Evolutionary conservation across 2,329 filamentous ascomycete genomes (phyloP).

Genomic region (Colletotrichum truncatum): DNA sequence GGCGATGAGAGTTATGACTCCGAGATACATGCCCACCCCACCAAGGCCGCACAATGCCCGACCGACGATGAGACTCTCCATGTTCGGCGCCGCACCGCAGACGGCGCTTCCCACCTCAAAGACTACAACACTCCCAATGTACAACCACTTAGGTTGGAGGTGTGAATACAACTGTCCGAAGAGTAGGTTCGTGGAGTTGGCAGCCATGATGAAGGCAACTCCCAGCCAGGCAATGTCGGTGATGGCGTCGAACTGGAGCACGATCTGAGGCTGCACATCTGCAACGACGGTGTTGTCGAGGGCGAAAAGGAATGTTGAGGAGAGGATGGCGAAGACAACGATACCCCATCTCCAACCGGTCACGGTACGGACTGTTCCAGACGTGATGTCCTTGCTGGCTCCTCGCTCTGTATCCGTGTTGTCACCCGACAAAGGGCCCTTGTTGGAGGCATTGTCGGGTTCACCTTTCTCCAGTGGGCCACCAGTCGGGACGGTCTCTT

Average conservation of each 20-base stretch:
- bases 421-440: neutral
- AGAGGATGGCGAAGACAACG: conserved; percentile 30
- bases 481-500: neutral
- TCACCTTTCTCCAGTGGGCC: conserved; percentile 2
- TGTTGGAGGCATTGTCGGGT: conserved; percentile 1
- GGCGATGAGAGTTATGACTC: conserved; percentile 18
- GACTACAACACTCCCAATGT: conserved; percentile 40
- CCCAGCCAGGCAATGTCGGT: conserved; percentile 49
- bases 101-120: conserved; percentile 49
- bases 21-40: conserved; percentile 35
- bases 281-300: conserved; percentile 56
- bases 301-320: conserved; percentile 44
- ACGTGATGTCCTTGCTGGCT: neutral
- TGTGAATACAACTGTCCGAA: conserved; percentile 39
- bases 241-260: conserved; percentile 44
- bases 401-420: conserved; percentile 18
- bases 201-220: conserved; percentile 38
- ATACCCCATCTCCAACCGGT: conserved; percentile 30
- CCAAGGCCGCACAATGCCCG: conserved; percentile 51
- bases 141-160: conserved; percentile 43
- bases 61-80: conserved; percentile 54
- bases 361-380: conserved; percentile 6
- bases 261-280: conserved; percentile 51
- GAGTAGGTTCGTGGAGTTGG: conserved; percentile 12
- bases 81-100: conserved; percentile 49